A percentile compares a stretch with the other conserved stretches of the same genome.
Evolutionary conservation across 2,329 filamentous ascomycete genomes (phyloP).

Genomic region (Aspergillus fumigatiaffinis): DNA sequence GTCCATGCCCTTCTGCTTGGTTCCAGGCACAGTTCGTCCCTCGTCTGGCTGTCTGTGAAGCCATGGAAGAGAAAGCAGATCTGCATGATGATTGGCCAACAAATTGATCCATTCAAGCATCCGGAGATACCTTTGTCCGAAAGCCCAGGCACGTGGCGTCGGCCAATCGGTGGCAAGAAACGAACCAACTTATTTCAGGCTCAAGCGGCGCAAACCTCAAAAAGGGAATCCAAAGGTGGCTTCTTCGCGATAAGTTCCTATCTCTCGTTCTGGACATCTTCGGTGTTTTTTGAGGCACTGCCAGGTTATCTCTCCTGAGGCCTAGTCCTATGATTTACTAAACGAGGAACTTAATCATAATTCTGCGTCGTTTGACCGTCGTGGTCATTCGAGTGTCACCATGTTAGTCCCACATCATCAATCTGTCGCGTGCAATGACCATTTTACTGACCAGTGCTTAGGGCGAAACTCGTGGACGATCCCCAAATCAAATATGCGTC

Average conservation of each 20-base stretch:
- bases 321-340: conserved; percentile 24
- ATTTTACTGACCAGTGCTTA: conserved; percentile 29
- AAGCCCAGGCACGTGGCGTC: conserved; percentile 13
- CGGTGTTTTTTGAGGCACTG: neutral
- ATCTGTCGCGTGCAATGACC: conserved; percentile 8
- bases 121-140: neutral
- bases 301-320: conserved; percentile 1
- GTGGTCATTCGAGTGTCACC: conserved; percentile 31
- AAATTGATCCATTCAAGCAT: neutral
- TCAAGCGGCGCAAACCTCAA: conserved; percentile 19
- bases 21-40: neutral
- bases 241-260: conserved; percentile 15
- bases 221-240: conserved; percentile 26
- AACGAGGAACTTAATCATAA: conserved; percentile 5
- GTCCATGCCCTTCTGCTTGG: neutral
- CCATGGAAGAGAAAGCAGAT: neutral
- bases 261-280: neutral
- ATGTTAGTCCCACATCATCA: conserved; percentile 24
- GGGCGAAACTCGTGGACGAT: conserved; percentile 85
- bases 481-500: conserved; percentile 82
- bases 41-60: neutral
- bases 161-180: conserved; percentile 15
- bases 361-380: conserved; percentile 21
- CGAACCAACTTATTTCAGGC: neutral
- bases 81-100: neutral